phyloP scores from a whole-genome alignment of 2,329 filamentous ascomycete species.

The Incumbomyces delicatus region DNA sequence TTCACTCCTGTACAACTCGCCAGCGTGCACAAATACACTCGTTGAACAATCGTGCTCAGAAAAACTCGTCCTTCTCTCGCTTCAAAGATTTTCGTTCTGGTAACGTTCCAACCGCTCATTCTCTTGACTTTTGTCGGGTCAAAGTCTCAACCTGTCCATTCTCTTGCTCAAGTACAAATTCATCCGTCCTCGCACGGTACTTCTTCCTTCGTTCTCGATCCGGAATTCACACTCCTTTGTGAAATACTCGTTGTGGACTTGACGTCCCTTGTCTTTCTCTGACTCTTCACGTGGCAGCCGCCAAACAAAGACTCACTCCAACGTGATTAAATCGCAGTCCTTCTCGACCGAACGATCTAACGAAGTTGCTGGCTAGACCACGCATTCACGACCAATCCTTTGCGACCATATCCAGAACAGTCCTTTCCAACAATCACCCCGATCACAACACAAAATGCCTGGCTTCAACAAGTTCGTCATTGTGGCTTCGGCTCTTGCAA shows the following conservation, averaged over 20 bases:
- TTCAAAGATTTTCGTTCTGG: conserved; percentile 5
- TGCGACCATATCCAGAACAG: background rate
- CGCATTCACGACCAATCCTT: background rate
- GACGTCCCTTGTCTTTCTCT: conserved; percentile 1
- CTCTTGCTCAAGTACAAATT: conserved; percentile 1
- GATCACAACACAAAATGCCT: conserved; percentile 11
- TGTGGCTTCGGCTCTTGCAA: conserved; percentile 16
- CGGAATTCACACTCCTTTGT: conserved; percentile 2
- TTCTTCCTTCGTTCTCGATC: conserved; percentile 1
- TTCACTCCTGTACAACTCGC: background rate
- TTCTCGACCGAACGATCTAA: background rate
- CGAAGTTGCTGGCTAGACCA: conserved; percentile 5
- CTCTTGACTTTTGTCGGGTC: background rate
- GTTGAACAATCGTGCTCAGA: conserved; percentile 1
- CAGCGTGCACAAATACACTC: background rate
- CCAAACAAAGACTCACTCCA: conserved; percentile 7
- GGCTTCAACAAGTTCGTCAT: conserved; percentile 18
- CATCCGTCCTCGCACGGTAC: background rate
- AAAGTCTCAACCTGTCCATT: background rate
- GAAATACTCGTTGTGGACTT: background rate
- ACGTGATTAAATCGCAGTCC: background rate
- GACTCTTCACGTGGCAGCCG: conserved; percentile 1
- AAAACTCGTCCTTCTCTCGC: conserved; percentile 1
- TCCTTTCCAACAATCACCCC: background rate
- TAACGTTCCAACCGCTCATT: background rate